phyloP scores from a whole-genome alignment of 2,329 filamentous ascomycete genomes.

The Xylariomycetidae sp. region DNA sequence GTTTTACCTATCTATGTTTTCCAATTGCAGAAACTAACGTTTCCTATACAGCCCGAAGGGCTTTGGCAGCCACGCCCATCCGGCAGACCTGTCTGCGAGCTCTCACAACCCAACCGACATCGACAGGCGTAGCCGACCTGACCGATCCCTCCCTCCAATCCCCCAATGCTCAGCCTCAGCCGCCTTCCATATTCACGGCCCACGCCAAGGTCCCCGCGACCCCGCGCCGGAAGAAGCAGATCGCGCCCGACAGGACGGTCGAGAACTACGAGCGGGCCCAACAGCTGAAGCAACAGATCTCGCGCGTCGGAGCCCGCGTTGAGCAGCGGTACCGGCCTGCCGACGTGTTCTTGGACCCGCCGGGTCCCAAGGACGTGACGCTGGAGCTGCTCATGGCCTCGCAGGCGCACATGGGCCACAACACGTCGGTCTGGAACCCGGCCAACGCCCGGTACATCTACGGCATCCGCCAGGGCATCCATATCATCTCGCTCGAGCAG shows the following conservation, averaged over 20 bases:
- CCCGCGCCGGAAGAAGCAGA: conserved; percentile 14
- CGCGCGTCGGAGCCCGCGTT: conserved; percentile 43
- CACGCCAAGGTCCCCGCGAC: conserved; percentile 12
- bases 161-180: conserved; percentile 11
- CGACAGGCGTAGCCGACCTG: conserved; percentile 18
- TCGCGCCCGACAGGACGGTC: conserved; percentile 27
- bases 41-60: conserved; percentile 44
- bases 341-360: conserved; percentile 66
- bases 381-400: conserved; percentile 86
- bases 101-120: conserved; percentile 31
- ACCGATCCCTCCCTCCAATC: conserved; percentile 14
- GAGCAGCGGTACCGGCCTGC: conserved; percentile 59
- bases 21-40: conserved; percentile 5
- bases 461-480: conserved; percentile 80
- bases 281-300: conserved; percentile 41
- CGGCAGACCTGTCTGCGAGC: conserved; percentile 34
- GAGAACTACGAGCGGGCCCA: conserved; percentile 31
- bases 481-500: conserved; percentile 88
- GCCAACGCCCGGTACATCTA: conserved; percentile 92
- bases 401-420: conserved; percentile 86
- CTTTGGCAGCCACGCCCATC: conserved; percentile 40
- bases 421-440: conserved; percentile 89
- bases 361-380: conserved; percentile 72
- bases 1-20: too few species aligned
- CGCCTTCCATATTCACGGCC: conserved; percentile 22